Percentiles rank a stretch among this genome's conserved stretches.
These are phyloP conservation scores for Salix brachista DNA, from an alignment of 345 rosid species.

Conservation along the genomic window DNA sequence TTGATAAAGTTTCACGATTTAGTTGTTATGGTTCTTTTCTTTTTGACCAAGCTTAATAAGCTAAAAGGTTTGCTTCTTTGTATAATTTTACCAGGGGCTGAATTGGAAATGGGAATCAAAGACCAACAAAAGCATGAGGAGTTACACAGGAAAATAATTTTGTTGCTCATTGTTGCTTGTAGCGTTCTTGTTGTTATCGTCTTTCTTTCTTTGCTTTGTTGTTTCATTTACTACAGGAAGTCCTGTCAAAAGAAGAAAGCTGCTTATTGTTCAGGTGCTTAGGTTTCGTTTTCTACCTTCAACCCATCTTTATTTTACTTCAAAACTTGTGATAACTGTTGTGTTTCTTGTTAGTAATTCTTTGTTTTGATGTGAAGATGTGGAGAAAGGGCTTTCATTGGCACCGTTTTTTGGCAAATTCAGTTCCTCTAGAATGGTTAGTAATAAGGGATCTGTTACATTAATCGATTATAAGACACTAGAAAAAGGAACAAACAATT, in stretches of 20 bases:
- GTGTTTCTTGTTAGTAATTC: constrained; percentile 11
- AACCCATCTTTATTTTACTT: not conserved
- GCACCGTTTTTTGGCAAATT: constrained; percentile 52
- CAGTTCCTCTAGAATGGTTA: constrained; percentile 42
- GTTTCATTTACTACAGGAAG: constrained; percentile 48
- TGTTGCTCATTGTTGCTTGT: constrained; percentile 53
- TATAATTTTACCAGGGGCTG: constrained; percentile 38
- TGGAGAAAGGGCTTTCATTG: constrained; percentile 46
- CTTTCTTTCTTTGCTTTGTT: constrained; percentile 36
- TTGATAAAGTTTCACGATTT: not conserved
- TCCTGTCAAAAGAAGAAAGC: constrained; percentile 38
- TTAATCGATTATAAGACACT: constrained; percentile 57
- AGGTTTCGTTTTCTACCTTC: not conserved
- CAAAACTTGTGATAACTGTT: not conserved
- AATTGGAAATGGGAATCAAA: constrained; percentile 27
- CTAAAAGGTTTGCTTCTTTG: constrained; percentile 1
- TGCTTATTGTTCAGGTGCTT: constrained; percentile 49
- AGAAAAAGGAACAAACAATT: constrained; percentile 67
- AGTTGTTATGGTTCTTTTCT: not conserved
- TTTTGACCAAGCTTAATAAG: constrained; percentile 1
- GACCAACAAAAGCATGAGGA: constrained; percentile 38
- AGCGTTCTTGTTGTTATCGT: constrained; percentile 43
- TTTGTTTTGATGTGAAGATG: constrained; percentile 33
- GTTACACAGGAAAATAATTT: constrained; percentile 39
- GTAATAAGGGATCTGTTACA: constrained; percentile 44